Evolutionary conservation across 495 filamentous ascomycete genomes (phyloP), one percentile per base, ranked within the genome.

Genomic region (Xylaria cubensis): DNA sequence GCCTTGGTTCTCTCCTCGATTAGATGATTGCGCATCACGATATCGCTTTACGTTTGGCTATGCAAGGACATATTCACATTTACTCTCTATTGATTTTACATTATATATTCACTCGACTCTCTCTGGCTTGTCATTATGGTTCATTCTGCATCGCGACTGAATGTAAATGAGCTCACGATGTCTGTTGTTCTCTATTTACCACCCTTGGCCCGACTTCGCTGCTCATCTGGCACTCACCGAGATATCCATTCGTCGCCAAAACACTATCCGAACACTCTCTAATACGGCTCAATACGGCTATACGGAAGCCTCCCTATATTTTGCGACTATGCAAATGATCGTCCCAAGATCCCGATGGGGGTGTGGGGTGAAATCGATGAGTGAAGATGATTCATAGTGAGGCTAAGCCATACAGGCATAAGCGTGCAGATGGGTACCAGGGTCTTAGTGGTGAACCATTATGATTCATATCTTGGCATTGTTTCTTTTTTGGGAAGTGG

Each of bases 381-480:
- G 61, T 72, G 58, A 68, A 21, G 26, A 72, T 77, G 71, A 70
- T 68, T 75, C 73, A 77, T 44, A 50, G 12, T 29, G 34, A 56
- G 19, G 8, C 50, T 9, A 34, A n/a, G 19, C 48, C 64, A 21
- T 10, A 21, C 17, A 17, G 3, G 61, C 7, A 17, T 5, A 0
- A 4, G n/a, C 44, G 10, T 24, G 59, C 17, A 61, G 17, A 19
- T 36, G 15, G 17, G 5, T 9, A 19, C 36, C n/a, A 36, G 26
- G 6, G 2, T 61, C 58, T 36, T 58, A 12, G 26, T 17, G 64
- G 32, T 76, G 74, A 76, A 34, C 74, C 72, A 76, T 74, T 73
- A 74, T 80, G 76, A 79, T 64, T 80, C 78, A 80, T 75, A 55
- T 39, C 67, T 69, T 69, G 67, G 67, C 51, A 29, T 4, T 5